Base-by-base conservation (phyloP, 495 filamentous ascomycete species). In the Aspergillus steynii region DNA sequence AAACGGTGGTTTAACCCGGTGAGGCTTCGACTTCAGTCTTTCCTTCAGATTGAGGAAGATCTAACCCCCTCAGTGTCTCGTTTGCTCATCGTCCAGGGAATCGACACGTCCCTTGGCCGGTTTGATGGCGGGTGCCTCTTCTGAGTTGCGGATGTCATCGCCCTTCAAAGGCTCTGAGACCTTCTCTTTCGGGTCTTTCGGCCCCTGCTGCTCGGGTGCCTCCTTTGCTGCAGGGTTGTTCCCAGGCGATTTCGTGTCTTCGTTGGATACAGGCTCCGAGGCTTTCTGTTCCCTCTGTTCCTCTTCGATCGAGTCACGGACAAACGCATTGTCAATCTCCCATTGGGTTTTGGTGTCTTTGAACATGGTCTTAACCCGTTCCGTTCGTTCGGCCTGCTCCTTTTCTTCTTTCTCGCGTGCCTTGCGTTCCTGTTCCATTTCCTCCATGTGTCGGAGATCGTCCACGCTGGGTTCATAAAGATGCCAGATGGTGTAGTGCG, bases 401-500 rank as follows among this genome's bases (percentile, higher is more conserved):
- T 84, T 81, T 63, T 92, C 89, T 73, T 90, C 89, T 8, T 81
- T 73, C 70, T 96, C 93, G 31, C 83, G 86, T 29, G 83, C 85
- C 59, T 86, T 78, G 32, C 86, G 85, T 66, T 96, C 92, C 58
- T 85, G 74, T 66, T 96, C 91, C 91, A 96, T 96, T 77, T 96
- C 90, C 80, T 92, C 94, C 96, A 99, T 99, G 64, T 97, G 96
- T 55, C 90, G 87, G 54, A 98, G 90, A 67, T 99, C 96, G 67
- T 99, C 96, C 10, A 96, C 91, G 61, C 91, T 96, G 12, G 96
- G 96, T 72, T 99, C 96, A 78, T 99, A 99, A 55, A 97, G 80
- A 87, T 99, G 96, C 96, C 96, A 99, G 59, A 99, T 97, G 0
- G 93, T 97, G 73, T 99, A 99, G 68, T 99, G 96, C 5, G 96